Evolutionary conservation across 768 basidiomycete species (phyloP), one percentile per base, ranked within the genome.

Genomic region (Russula brevipes): DNA sequence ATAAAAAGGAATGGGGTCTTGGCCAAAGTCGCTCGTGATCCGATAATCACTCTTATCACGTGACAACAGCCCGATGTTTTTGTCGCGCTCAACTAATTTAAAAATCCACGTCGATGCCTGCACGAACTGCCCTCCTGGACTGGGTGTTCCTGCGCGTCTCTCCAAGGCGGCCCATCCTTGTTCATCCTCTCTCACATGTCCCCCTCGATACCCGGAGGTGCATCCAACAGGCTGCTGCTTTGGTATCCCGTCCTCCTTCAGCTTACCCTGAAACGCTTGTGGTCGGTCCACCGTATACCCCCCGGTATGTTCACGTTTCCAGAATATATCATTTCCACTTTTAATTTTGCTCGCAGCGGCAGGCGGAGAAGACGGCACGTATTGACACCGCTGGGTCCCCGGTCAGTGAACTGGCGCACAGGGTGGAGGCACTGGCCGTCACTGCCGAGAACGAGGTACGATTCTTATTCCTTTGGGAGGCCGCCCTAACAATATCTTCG

Each of bases 381-480:
- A 30, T 19, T 54, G 45, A 42, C 50, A 35, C 8, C 42, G 2
- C 24, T 63, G 33, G 31, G 35, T 14, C 38, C 51, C 8, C 46
- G 8, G 3, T 38, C 14, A 55, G 30, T 42, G 67, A 62, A 41
- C 57, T 68, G 8, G 56, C 50, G 5, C 65, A 61, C 16, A 47
- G 65, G 1, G 67, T 66, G n/a, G 60, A 68, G 33, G 67, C 67
- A 9, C 42, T 68, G 6, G 51, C 52, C 4, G 47, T 66, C 30
- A 16, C 41, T 10, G 4, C 36, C 6, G 39, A 57, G 33, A 36
- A 56, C 17, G 24, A 59, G 49, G 57, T 55, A 51, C 16, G 52
- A 61, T 31, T 17, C 19, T 7, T 10, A 33, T 31, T 41, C 30
- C 30, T 24, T 35, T 10, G 4, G 16, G 12, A 2, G 35, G 35